Evolutionary conservation across 1,139 yeast species (phyloP).

Genomic region (Taphrina confusa): DNA sequence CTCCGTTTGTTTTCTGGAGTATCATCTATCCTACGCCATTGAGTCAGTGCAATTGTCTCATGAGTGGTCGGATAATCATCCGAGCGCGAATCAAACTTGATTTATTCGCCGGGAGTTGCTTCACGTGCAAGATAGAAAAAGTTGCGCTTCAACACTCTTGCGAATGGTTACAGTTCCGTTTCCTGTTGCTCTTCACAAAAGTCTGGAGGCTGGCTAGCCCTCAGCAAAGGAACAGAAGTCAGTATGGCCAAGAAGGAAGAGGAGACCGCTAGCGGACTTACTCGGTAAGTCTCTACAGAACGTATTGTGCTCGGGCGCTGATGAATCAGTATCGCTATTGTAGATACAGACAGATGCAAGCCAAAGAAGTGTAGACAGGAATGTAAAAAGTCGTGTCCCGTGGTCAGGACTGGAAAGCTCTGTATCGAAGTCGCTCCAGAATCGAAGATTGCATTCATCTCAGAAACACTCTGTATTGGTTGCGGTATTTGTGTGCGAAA

Average conservation of each 20-base stretch:
- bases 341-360: constrained; percentile 88
- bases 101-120: not conserved
- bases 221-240: too few species aligned
- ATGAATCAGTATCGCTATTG: constrained; percentile 79
- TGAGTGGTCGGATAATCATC: not conserved
- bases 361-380: constrained; percentile 98
- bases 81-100: not conserved
- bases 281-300: constrained; percentile 4
- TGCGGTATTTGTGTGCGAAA: constrained; percentile 99
- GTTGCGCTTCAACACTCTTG: not conserved
- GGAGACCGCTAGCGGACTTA: constrained; percentile 19
- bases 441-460: constrained; percentile 88
- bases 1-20: too few species aligned
- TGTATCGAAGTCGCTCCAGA: constrained; percentile 95
- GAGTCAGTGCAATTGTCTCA: too few species aligned
- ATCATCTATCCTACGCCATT: too few species aligned
- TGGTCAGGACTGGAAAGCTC: constrained; percentile 92
- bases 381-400: constrained; percentile 95
- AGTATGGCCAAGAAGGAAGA: constrained; percentile 18
- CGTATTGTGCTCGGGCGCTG: not conserved
- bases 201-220: too few species aligned
- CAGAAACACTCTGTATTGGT: constrained; percentile 95
- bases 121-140: constrained; percentile 10
- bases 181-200: too few species aligned
- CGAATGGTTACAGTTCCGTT: not conserved